Evolutionary conservation across 2,329 filamentous ascomycete species (phyloP).

Genomic region (Xylaria hypoxylon): DNA sequence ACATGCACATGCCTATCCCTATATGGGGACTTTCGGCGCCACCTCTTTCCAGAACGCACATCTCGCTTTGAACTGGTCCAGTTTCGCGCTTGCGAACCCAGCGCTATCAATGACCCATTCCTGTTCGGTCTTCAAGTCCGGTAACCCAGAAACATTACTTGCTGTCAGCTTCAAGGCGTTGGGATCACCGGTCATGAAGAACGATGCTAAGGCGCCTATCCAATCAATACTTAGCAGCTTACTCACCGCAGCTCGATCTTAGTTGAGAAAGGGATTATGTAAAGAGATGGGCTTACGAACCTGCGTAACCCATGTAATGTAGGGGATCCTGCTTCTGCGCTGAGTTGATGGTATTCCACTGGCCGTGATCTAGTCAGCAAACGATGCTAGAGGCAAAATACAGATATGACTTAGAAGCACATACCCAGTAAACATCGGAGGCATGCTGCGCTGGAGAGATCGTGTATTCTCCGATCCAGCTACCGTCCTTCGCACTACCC

Average conservation of each 20-base stretch:
- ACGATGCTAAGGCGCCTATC: conserved; percentile 68
- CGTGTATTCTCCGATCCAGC: conserved; percentile 70
- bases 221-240: conserved; percentile 24
- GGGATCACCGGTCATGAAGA: conserved; percentile 69
- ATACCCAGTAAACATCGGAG: conserved; percentile 66
- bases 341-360: conserved; percentile 68
- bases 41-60: conserved; percentile 67
- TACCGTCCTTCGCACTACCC: conserved; percentile 55
- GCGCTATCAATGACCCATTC: conserved; percentile 64
- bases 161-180: conserved; percentile 67
- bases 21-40: conserved; percentile 60
- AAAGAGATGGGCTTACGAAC: conserved; percentile 29
- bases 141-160: conserved; percentile 57
- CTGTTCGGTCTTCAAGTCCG: conserved; percentile 54
- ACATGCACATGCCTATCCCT: conserved; percentile 1
- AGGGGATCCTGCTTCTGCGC: conserved; percentile 64
- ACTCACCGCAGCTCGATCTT: background rate
- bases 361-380: conserved; percentile 23
- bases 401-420: conserved; percentile 37
- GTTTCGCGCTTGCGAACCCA: conserved; percentile 57
- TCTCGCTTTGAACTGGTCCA: conserved; percentile 56
- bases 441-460: conserved; percentile 70
- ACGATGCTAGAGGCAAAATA: background rate
- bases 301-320: conserved; percentile 65
- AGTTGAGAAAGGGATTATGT: background rate